These are phyloP conservation scores for Talaromyces wortmannii DNA, from an alignment of 495 filamentous ascomycete genomes.

Conservation along the genomic window DNA sequence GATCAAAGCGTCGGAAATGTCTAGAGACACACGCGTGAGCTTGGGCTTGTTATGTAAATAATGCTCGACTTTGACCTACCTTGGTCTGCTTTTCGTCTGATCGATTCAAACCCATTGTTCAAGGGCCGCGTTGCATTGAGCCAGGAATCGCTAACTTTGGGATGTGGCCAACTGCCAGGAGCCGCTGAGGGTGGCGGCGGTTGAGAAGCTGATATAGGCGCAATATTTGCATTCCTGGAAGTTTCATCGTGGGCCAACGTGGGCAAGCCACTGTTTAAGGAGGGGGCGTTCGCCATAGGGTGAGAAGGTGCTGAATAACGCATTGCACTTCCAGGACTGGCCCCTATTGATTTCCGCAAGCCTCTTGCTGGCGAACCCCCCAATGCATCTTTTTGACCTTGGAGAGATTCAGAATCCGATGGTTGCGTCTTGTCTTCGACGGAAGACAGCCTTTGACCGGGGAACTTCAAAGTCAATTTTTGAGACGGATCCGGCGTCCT, in stretches of 20 bases:
- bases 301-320: too few relatives aligned
- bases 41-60: not conserved
- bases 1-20: conserved; percentile 53
- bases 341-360: too few relatives aligned
- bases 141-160: not conserved
- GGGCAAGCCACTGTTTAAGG: too few relatives aligned
- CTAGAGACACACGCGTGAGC: conserved; percentile 17
- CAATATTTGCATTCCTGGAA: too few relatives aligned
- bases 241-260: too few relatives aligned
- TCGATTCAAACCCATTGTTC: conserved; percentile 17
- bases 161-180: not conserved
- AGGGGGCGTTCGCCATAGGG: too few relatives aligned
- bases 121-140: conserved; percentile 1
- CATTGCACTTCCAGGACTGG: too few relatives aligned
- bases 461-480: conserved; percentile 32
- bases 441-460: conserved; percentile 25
- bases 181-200: conserved; percentile 6
- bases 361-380: too few relatives aligned
- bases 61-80: conserved; percentile 25
- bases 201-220: conserved; percentile 10
- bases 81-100: conserved; percentile 44
- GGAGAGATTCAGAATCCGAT: conserved; percentile 38
- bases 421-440: conserved; percentile 21
- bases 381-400: conserved; percentile 31
- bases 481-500: conserved; percentile 48